These are phyloP conservation scores for Sclerotinia glacialis DNA, from an alignment of 2,329 filamentous ascomycete genomes.

Conservation along the genomic window DNA sequence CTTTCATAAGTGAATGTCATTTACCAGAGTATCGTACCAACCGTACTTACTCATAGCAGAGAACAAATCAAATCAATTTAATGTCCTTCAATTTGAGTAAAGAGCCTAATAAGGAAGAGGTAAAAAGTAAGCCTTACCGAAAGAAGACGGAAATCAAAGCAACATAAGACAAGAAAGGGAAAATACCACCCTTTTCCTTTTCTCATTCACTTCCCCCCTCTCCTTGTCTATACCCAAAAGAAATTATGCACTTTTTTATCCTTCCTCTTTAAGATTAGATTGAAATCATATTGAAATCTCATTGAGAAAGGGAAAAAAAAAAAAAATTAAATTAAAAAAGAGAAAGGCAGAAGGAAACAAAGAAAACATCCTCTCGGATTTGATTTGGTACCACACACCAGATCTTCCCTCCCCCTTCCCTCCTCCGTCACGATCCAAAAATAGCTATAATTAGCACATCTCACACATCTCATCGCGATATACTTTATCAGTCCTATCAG, in stretches of 20 bases:
- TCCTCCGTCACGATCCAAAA: slow-evolving; percentile 18
- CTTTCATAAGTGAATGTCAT: no score
- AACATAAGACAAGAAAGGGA: background rate
- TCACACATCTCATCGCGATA: slow-evolving; percentile 12
- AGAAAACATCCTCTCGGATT: background rate
- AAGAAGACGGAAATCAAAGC: background rate
- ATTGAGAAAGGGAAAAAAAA: no score
- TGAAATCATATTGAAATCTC: background rate
- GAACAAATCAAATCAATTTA: no score
- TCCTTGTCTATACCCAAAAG: background rate
- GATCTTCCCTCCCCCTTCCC: background rate
- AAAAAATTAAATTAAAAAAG: no score
- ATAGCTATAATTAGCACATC: slow-evolving; percentile 22
- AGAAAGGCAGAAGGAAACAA: no score
- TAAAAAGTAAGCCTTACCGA: background rate
- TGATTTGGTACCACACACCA: slow-evolving; percentile 1
- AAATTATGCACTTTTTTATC: background rate
- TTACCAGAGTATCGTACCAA: no score
- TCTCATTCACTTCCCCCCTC: background rate
- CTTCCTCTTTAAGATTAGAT: slow-evolving; percentile 9
- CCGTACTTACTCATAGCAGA: no score
- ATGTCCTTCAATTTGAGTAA: background rate
- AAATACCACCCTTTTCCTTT: background rate
- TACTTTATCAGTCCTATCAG: slow-evolving; percentile 21
- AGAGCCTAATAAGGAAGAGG: background rate